phyloP scores from a whole-genome alignment of 225 moss, liverwort and hornwort species.

The Pleurozium schreberi region DNA sequence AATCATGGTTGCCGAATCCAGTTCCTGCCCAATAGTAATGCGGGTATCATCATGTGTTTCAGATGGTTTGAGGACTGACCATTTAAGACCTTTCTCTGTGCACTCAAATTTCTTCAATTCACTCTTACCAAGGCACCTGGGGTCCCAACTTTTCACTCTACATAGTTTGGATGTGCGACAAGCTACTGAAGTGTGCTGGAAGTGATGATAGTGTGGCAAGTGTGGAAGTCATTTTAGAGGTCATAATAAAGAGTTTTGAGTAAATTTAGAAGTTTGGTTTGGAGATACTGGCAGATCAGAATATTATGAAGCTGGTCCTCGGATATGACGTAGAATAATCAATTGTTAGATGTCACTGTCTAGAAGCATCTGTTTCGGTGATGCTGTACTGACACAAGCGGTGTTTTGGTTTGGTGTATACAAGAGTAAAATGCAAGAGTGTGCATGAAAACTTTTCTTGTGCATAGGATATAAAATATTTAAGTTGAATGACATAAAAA shows the following conservation, averaged over 20 bases:
- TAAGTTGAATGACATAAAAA: no score
- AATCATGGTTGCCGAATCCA: conserved; percentile 11
- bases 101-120: neutral
- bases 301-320: neutral
- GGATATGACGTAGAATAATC: neutral
- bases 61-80: neutral
- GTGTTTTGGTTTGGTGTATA: neutral
- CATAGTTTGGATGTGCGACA: neutral
- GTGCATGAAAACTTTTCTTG: no score
- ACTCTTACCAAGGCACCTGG: no score
- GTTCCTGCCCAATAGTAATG: neutral
- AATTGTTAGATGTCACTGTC: neutral
- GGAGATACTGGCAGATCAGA: neutral
- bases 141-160: neutral
- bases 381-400: neutral
- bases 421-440: neutral
- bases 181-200: neutral
- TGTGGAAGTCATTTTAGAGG: neutral
- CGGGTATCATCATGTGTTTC: no score
- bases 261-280: neutral
- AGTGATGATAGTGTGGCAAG: neutral
- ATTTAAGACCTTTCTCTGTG: neutral
- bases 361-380: neutral
- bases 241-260: neutral
- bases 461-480: no score